These are phyloP conservation scores for Leccinellum rugosiceps DNA, from an alignment of 768 basidiomycete species.

Conservation along the genomic window DNA sequence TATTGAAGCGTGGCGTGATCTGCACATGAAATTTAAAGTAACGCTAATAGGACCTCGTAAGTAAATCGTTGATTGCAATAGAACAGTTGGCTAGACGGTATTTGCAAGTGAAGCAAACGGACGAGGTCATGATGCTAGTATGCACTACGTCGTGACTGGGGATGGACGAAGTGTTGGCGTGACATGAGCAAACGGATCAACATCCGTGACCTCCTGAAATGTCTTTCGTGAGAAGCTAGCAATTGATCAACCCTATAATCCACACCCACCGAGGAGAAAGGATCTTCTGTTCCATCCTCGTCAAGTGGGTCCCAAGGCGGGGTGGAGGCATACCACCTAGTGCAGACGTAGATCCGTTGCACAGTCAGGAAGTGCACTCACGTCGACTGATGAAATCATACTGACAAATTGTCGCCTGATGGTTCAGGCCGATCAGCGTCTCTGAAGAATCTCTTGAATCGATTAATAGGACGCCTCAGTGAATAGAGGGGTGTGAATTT, in stretches of 20 bases:
- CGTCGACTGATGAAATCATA: background rate
- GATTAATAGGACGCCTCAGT: constrained; percentile 13
- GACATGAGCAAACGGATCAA: constrained; percentile 13
- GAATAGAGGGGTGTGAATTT: constrained; percentile 22
- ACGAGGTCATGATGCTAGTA: background rate
- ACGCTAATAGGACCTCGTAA: background rate
- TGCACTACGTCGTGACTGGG: background rate
- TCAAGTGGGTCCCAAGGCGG: constrained; percentile 28
- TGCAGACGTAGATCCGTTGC: background rate
- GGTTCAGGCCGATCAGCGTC: constrained; percentile 9
- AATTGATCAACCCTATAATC: background rate
- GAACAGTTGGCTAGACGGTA: background rate
- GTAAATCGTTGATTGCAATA: background rate
- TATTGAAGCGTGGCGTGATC: background rate
- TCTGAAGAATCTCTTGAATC: constrained; percentile 13
- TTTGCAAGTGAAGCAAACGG: background rate
- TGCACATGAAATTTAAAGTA: background rate
- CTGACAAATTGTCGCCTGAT: constrained; percentile 19
- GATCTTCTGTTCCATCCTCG: constrained; percentile 24
- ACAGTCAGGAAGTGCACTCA: background rate
- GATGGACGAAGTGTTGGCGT: background rate
- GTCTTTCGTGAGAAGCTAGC: background rate
- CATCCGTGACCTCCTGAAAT: background rate
- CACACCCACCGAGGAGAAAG: constrained; percentile 13
- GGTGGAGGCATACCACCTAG: constrained; percentile 18